A percentile compares a stretch with the other conserved stretches of the same genome.
These are phyloP conservation scores for Blastomyces parvus DNA, from an alignment of 2,329 filamentous ascomycete genomes.

Conservation along the genomic window DNA sequence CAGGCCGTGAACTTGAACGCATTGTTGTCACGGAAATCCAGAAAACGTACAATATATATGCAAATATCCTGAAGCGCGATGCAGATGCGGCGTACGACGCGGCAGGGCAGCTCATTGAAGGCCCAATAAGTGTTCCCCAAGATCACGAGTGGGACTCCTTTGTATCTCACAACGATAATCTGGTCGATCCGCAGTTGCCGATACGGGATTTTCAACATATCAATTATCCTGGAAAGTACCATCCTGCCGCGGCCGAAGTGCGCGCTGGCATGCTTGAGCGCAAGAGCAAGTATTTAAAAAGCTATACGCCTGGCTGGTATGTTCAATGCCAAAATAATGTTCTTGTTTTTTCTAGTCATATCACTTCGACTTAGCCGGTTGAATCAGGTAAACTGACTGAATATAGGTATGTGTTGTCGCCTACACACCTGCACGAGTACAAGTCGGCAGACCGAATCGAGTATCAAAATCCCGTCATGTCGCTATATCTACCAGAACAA, in stretches of 20 bases:
- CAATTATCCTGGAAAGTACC: slow-evolving; percentile 81
- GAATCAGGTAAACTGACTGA: not conserved
- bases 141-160: slow-evolving; percentile 86
- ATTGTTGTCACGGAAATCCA: slow-evolving; percentile 97
- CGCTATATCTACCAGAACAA: slow-evolving; percentile 85
- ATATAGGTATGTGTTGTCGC: slow-evolving; percentile 81
- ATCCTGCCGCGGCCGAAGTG: slow-evolving; percentile 74
- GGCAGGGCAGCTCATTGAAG: slow-evolving; percentile 70
- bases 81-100: slow-evolving; percentile 70
- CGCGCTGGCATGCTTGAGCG: slow-evolving; percentile 85
- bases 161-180: slow-evolving; percentile 68
- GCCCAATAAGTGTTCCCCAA: slow-evolving; percentile 86
- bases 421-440: slow-evolving; percentile 96
- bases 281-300: slow-evolving; percentile 98
- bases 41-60: slow-evolving; percentile 92
- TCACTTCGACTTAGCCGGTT: not conserved
- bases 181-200: slow-evolving; percentile 75
- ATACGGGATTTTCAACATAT: slow-evolving; percentile 72
- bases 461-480: slow-evolving; percentile 85
- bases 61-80: slow-evolving; percentile 82
- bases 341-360: slow-evolving; percentile 1
- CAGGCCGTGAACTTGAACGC: slow-evolving; percentile 85
- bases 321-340: slow-evolving; percentile 24
- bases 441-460: slow-evolving; percentile 88
- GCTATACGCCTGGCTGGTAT: slow-evolving; percentile 90